Percentiles rank a stretch among this genome's conserved stretches.
These are phyloP conservation scores for Hydrangea macrophylla DNA, from an alignment of 148 eudicot genomes.

Conservation along the genomic window DNA sequence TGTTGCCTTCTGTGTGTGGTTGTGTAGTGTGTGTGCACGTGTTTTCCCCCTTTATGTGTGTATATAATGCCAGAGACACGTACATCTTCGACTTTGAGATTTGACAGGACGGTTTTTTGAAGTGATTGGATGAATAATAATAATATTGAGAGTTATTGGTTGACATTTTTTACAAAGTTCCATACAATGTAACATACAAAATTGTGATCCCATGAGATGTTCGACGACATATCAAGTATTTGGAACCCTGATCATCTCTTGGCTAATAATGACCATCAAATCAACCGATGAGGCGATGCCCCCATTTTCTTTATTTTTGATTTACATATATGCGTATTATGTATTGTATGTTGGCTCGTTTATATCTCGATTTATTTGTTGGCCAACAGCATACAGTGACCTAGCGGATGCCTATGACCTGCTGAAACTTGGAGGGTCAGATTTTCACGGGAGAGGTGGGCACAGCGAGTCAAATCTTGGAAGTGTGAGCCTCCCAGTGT, in stretches of 20 bases:
- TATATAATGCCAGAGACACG: not conserved
- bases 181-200: not conserved
- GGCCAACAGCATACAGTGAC: constrained; percentile 66
- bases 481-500: constrained; percentile 68
- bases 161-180: not conserved
- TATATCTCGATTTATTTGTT: constrained; percentile 12
- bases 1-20: too few species aligned
- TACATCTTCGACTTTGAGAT: not conserved
- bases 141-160: constrained; percentile 4
- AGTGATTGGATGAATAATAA: not conserved
- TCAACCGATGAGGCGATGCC: not conserved
- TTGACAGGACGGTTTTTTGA: not conserved
- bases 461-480: constrained; percentile 77
- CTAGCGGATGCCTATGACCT: constrained; percentile 78
- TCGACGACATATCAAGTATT: not conserved
- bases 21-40: too few species aligned
- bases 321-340: too few species aligned
- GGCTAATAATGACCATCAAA: not conserved
- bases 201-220: not conserved
- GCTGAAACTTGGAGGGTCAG: constrained; percentile 92
- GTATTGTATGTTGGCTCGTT: not conserved
- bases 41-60: not conserved
- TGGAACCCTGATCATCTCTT: not conserved
- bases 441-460: constrained; percentile 86
- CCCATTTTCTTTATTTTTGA: not conserved